Evolutionary conservation across 2,329 filamentous ascomycete species (phyloP).

Genomic region (Fusarium humuli): DNA sequence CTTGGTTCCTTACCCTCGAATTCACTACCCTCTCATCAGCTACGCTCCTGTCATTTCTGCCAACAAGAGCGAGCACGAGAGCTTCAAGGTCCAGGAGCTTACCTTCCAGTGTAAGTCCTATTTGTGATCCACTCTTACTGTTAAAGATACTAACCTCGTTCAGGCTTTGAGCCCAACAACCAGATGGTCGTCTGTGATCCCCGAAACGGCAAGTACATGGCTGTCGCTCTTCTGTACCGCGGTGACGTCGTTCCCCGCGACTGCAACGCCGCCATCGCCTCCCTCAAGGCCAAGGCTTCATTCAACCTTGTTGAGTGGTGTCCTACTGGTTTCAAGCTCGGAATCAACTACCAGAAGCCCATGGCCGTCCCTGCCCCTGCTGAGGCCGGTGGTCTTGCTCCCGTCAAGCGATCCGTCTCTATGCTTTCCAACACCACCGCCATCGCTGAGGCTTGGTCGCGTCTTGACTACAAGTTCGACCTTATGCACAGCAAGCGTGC

Average conservation of each 20-base stretch:
- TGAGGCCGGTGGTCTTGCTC: conserved; percentile 68
- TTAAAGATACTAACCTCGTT: conserved; percentile 42
- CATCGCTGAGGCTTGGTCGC: conserved; percentile 79
- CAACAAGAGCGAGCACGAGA: conserved; percentile 84
- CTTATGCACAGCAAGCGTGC: conserved; percentile 84
- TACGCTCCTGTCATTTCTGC: conserved; percentile 78
- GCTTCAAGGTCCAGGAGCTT: conserved; percentile 84
- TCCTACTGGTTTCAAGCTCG: conserved; percentile 80
- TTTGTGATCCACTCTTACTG: neutral
- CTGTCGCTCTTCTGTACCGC: conserved; percentile 77
- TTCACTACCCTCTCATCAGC: conserved; percentile 79
- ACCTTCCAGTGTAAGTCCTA: conserved; percentile 75
- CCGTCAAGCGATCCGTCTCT: conserved; percentile 72
- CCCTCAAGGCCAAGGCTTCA: conserved; percentile 76
- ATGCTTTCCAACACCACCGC: conserved; percentile 82
- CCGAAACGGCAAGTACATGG: conserved; percentile 82
- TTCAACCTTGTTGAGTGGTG: conserved; percentile 83
- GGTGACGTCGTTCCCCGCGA: conserved; percentile 78
- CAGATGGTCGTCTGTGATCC: conserved; percentile 83
- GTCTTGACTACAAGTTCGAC: conserved; percentile 80
- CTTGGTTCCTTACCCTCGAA: conserved; percentile 78
- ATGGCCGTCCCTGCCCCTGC: conserved; percentile 66
- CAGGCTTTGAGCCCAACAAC: conserved; percentile 82
- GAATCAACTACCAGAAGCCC: conserved; percentile 80
- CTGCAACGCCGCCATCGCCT: conserved; percentile 73